Evolutionary conservation across 441 rosid genomes (phyloP), one percentile per base, ranked within the genome.

Genomic region (Gossypium schwendimanii): DNA sequence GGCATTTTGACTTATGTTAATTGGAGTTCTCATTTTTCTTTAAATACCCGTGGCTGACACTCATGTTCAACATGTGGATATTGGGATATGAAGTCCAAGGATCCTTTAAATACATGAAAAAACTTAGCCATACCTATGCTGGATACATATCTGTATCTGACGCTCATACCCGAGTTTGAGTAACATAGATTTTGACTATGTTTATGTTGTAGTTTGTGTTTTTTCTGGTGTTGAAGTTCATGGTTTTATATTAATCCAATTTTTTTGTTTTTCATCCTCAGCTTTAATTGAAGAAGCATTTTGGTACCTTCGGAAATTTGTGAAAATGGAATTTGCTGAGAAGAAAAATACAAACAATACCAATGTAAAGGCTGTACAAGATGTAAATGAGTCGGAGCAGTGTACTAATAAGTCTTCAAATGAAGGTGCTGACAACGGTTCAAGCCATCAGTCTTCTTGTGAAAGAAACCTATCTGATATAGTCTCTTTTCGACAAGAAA

Each of bases 401-500:
- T 23, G 60, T 47, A 58, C 63, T 75, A 21, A 26, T 58, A 50
- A 73, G 57, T 73, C 75, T 23, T 66, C 74, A 7, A 69, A 47
- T 49, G 80, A 33, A 55, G 86, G 78, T 41, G 12, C 63, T 69
- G 63, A 59, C 73, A 77, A 72, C 2, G 70, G 3, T 68, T 50
- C 74, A 39, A 74, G 44, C 28, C 17, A 57, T 33, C 49, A 52
- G 7, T 21, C 71, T 66, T 70, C 75, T 10, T 65, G 73, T 73
- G 75, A 76, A 73, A 83, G 74, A 75, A 81, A 84, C 79, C 81
- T 94, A 59, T 76, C 66, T 74, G 81, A 84, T 71, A 68, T 87
- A 39, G 94, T 94, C 61, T 88, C 94, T 17, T 94, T 94, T 77
- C 83, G 61, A 71, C 83, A 81, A 76, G 98, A 92, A 81, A 92